Conservation (phyloP, 2,329 filamentous ascomycete species). For the Ophiognomonia clavigignenti-juglandacearum region DNA sequence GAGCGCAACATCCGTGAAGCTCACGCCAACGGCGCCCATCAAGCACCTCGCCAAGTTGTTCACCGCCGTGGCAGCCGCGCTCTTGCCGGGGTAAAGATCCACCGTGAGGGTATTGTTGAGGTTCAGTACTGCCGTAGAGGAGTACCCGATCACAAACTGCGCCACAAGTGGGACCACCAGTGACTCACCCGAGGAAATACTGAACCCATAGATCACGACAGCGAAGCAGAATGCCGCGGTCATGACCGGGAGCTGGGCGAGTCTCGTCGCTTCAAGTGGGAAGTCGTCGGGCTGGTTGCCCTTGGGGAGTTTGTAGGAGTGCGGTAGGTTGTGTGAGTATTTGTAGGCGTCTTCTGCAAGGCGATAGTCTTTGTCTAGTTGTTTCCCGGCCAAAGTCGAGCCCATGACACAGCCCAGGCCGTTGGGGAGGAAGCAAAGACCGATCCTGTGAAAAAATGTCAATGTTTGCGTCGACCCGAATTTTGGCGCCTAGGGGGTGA, state of each 20-base stretch:
- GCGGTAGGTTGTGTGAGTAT: background rate
- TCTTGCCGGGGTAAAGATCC: slow-evolving; percentile 27
- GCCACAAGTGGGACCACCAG: slow-evolving; percentile 26
- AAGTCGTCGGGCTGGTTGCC: slow-evolving; percentile 1
- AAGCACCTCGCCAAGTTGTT: slow-evolving; percentile 30
- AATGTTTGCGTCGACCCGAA: background rate
- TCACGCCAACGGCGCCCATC: slow-evolving; percentile 23
- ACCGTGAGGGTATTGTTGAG: slow-evolving; percentile 27
- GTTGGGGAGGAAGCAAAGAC: slow-evolving; percentile 27
- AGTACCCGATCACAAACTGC: slow-evolving; percentile 29
- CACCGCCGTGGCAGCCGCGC: slow-evolving; percentile 28
- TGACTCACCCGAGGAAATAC: slow-evolving; percentile 29
- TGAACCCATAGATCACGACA: slow-evolving; percentile 29
- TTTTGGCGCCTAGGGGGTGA: too few species aligned
- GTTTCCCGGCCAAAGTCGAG: slow-evolving; percentile 23
- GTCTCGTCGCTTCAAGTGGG: background rate
- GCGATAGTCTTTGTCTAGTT: slow-evolving; percentile 26
- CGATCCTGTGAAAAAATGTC: slow-evolving; percentile 23
- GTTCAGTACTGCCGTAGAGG: slow-evolving; percentile 28
- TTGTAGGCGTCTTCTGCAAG: background rate
- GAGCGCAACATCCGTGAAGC: slow-evolving; percentile 20
- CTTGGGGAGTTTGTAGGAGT: background rate
- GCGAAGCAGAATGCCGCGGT: background rate
- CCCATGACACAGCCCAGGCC: slow-evolving; percentile 27
- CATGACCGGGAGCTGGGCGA: background rate